phyloP scores from a whole-genome alignment of 1,284 basidiomycete species.

The Marasmius sp. region DNA sequence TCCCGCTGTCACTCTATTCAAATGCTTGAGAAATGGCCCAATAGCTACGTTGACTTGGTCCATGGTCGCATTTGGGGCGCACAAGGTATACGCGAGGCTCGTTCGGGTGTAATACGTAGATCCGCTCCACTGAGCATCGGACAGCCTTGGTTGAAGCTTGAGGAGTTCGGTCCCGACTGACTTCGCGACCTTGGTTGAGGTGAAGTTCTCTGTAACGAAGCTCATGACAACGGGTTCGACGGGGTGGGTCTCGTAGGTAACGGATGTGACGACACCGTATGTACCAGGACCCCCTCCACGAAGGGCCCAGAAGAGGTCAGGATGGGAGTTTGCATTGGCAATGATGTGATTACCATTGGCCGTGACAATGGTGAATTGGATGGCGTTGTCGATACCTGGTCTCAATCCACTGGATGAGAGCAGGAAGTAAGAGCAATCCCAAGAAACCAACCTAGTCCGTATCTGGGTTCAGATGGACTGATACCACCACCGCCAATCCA shows the following conservation, averaged over 20 bases:
- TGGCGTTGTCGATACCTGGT: slow-evolving; percentile 42
- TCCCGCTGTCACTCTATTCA: slow-evolving; percentile 12
- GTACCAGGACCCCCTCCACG: slow-evolving; percentile 50
- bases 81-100: slow-evolving; percentile 19
- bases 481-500: too few species aligned
- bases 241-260: slow-evolving; percentile 39
- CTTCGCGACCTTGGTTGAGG: slow-evolving; percentile 18
- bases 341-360: slow-evolving; percentile 33
- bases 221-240: slow-evolving; percentile 25
- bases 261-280: slow-evolving; percentile 39
- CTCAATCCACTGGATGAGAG: neutral
- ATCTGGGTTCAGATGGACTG: too few species aligned
- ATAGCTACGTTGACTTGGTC: slow-evolving; percentile 7
- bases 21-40: neutral
- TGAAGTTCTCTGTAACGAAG: slow-evolving; percentile 23
- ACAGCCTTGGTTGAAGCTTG: slow-evolving; percentile 22
- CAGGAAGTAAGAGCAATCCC: neutral
- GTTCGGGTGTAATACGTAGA: slow-evolving; percentile 17
- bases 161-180: slow-evolving; percentile 25
- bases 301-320: slow-evolving; percentile 51
- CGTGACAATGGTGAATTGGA: slow-evolving; percentile 39
- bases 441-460: slow-evolving; percentile 39
- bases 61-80: slow-evolving; percentile 33
- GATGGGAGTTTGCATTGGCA: slow-evolving; percentile 34
- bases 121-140: slow-evolving; percentile 28